Conservation (phyloP, 2,329 filamentous ascomycete species). For the Alternaria consortialis region DNA sequence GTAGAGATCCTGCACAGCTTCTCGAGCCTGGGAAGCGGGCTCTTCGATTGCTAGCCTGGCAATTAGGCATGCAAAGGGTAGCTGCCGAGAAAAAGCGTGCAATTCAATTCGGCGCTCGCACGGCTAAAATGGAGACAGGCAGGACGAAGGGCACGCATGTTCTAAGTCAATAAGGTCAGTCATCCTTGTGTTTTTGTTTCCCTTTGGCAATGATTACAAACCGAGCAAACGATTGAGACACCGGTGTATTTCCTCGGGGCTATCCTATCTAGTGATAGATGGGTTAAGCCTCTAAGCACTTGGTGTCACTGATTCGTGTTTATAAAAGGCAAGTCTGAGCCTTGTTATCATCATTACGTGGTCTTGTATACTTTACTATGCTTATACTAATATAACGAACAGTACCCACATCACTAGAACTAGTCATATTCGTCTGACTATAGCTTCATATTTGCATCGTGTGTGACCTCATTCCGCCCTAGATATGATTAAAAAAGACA, state of each 20-base stretch:
- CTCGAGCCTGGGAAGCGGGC: constrained; percentile 84
- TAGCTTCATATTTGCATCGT: neutral
- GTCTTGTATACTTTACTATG: neutral
- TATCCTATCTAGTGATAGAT: constrained; percentile 6
- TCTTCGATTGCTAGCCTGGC: constrained; percentile 77
- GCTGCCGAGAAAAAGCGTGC: constrained; percentile 93
- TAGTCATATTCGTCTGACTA: neutral
- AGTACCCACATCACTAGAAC: neutral
- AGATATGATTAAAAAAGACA: neutral
- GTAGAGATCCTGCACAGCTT: constrained; percentile 36
- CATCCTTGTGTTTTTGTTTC: neutral
- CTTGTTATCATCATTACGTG: neutral
- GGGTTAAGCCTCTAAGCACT: constrained; percentile 16
- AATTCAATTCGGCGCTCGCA: constrained; percentile 62
- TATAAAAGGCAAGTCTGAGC: constrained; percentile 51
- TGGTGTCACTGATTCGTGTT: constrained; percentile 33
- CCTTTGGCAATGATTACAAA: constrained; percentile 44
- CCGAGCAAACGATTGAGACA: constrained; percentile 38
- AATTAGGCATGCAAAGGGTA: constrained; percentile 74
- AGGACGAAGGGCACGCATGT: constrained; percentile 59
- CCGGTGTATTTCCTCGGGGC: constrained; percentile 29
- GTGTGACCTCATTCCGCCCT: too few relatives aligned
- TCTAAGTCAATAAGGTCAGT: constrained; percentile 47
- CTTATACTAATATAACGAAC: neutral
- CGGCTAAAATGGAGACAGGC: constrained; percentile 58